Evolutionary conservation across 352 stramenopile species (phyloP), one percentile per base, ranked within the genome.

Genomic region (Phytophthora uliginosa): DNA sequence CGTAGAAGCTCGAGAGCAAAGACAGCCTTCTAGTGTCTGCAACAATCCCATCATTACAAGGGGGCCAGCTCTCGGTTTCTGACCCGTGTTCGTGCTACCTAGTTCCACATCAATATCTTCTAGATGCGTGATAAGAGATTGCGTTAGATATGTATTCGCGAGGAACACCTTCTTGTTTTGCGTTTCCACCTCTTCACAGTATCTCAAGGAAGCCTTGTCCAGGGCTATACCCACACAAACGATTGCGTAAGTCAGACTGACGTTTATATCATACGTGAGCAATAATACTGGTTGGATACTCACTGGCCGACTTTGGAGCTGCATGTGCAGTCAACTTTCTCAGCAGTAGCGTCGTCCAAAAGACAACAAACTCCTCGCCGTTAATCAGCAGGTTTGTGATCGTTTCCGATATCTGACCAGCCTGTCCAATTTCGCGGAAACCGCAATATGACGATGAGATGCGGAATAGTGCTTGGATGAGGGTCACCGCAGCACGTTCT

Each of bases 1-100:
- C 8, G 96, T 99, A 53, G 94, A 77, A 38, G 88, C 84, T 12
- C 87, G 85, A 9, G 93, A 98, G 67, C 93, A 98, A 15, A 99
- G 68, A 24, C 95, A 85, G 8, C 79, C 88, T 74, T 99, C 96
- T 0, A 99, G 77, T 17, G 95, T 96, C 62, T 98, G 86, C 45
- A 98, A 85, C 57, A 97, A 69, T 1, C 92, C 93, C 90, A 99
- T 98, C 57, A 98, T 81, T 42, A 98, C 91, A 42, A 98, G 83
- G 28, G 91, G 88, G 0, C 89, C 89, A 58, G 52, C 71, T 20
- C 33, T 69, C 5, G 55, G 63, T 13, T 54, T 58, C 3, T 57
- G 36, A 58, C 31, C 54, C 8, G 62, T 51, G 67, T 42, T 74
- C n/a, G 63, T 68, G 17, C 56, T 52, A 9, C 64, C 63, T 8